Conservation (phyloP, 805 yeast genomes). For the Barnettozyma salicaria region DNA sequence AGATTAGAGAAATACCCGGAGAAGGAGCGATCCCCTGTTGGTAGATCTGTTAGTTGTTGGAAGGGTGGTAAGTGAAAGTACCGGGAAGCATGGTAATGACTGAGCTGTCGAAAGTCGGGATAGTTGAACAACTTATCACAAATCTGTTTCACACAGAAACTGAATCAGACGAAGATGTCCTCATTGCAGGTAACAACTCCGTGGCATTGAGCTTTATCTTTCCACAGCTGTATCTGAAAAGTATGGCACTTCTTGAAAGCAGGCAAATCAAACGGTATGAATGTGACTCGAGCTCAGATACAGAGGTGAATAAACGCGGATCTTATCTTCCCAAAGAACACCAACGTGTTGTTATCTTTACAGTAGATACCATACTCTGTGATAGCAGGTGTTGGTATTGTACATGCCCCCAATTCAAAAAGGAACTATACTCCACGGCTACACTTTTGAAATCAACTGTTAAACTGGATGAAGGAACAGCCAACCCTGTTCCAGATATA, state of each 20-base stretch:
- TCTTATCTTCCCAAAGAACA: not conserved
- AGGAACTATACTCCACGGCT: not conserved
- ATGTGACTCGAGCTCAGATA: too few species aligned
- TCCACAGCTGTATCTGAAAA: constrained; percentile 2
- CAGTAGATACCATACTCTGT: constrained; percentile 3
- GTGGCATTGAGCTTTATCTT: constrained; percentile 15
- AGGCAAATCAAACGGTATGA: not conserved
- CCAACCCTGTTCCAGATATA: too few species aligned
- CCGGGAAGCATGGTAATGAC: too few species aligned
- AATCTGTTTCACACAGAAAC: not conserved
- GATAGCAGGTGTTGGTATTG: constrained; percentile 20
- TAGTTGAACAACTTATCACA: not conserved
- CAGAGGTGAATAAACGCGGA: too few species aligned
- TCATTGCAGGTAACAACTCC: constrained; percentile 1
- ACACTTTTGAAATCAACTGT: not conserved
- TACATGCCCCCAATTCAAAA: constrained; percentile 11
- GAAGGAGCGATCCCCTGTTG: too few species aligned
- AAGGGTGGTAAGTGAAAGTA: too few species aligned
- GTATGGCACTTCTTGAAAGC: constrained; percentile 6
- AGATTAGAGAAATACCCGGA: too few species aligned
- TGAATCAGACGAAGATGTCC: not conserved
- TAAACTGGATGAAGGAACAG: not conserved
- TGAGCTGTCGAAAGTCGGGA: not conserved
- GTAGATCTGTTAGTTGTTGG: too few species aligned
- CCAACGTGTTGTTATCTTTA: constrained; percentile 1